phyloP scores from a whole-genome alignment of 1,139 yeast species.

The Ogataea hybrid region DNA sequence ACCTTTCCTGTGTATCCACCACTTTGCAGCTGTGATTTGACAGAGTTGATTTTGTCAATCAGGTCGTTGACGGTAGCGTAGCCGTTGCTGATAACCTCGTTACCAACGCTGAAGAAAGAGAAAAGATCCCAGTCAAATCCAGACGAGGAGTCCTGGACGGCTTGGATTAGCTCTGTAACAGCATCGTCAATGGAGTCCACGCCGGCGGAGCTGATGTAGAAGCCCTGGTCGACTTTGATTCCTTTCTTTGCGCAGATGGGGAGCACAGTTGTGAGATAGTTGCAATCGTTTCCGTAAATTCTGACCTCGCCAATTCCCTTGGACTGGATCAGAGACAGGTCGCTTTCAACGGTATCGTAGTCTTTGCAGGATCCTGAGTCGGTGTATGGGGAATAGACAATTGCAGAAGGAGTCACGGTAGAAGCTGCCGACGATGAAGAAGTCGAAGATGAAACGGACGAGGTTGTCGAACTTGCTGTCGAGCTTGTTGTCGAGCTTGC shows the following conservation, averaged over 20 bases:
- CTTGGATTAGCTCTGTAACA: conserved; percentile 50
- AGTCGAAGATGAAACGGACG: conserved; percentile 11
- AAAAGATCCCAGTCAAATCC: conserved; percentile 66
- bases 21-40: conserved; percentile 50
- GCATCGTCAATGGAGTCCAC: conserved; percentile 64
- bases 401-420: conserved; percentile 28
- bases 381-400: conserved; percentile 73
- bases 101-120: conserved; percentile 76
- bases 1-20: conserved; percentile 81
- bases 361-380: conserved; percentile 67
- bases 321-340: conserved; percentile 52
- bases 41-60: conserved; percentile 59
- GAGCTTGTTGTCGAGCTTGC: too few relatives aligned
- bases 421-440: conserved; percentile 21
- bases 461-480: conserved; percentile 6
- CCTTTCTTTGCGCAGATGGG: conserved; percentile 64
- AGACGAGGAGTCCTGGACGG: conserved; percentile 43
- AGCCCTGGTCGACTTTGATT: conserved; percentile 76
- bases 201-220: conserved; percentile 70
- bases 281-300: conserved; percentile 85
- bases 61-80: conserved; percentile 59
- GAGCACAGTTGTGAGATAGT: conserved; percentile 60
- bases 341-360: conserved; percentile 50
- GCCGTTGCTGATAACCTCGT: conserved; percentile 74
- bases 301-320: conserved; percentile 68